phyloP scores from a whole-genome alignment of 2,329 filamentous ascomycete genomes.

The Rutstroemia sp. region DNA sequence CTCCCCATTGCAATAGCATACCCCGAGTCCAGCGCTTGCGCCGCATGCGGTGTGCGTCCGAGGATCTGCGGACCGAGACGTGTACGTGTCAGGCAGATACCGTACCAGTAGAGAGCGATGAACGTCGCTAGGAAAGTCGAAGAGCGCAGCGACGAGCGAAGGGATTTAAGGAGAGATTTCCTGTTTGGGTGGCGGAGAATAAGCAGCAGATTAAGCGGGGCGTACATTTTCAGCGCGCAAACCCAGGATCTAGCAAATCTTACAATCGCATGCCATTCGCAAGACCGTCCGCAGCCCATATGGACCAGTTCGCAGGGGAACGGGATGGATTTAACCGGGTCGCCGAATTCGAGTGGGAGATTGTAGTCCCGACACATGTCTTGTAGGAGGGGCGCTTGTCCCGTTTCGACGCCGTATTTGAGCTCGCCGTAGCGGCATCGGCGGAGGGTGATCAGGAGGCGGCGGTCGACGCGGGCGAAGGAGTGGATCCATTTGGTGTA shows the following conservation, averaged over 20 bases:
- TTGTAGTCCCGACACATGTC: constrained; percentile 66
- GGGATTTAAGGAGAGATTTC: constrained; percentile 35
- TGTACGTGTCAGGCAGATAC: constrained; percentile 70
- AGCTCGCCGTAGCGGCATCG: constrained; percentile 56
- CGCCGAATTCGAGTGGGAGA: constrained; percentile 63
- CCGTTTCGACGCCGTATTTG: constrained; percentile 65
- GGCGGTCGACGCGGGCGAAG: constrained; percentile 65
- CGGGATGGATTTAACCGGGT: constrained; percentile 58
- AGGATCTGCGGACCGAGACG: constrained; percentile 64
- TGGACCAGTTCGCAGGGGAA: constrained; percentile 82
- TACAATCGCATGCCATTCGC: constrained; percentile 64
- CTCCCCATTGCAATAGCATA: constrained; percentile 68
- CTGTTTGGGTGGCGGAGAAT: constrained; percentile 43
- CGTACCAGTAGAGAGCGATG: constrained; percentile 76
- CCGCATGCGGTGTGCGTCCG: constrained; percentile 39
- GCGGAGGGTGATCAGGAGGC: constrained; percentile 67
- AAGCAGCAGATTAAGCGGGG: constrained; percentile 62
- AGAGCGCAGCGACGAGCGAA: constrained; percentile 55
- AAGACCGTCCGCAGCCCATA: constrained; percentile 66
- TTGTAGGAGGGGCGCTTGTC: constrained; percentile 58
- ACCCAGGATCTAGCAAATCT: constrained; percentile 63
- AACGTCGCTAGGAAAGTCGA: constrained; percentile 73
- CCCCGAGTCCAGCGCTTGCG: constrained; percentile 50
- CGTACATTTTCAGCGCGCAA: constrained; percentile 69
- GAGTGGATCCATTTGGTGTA: constrained; percentile 80